phyloP scores from a whole-genome alignment of 805 yeast species.

The Metschnikowia corniflorae region DNA sequence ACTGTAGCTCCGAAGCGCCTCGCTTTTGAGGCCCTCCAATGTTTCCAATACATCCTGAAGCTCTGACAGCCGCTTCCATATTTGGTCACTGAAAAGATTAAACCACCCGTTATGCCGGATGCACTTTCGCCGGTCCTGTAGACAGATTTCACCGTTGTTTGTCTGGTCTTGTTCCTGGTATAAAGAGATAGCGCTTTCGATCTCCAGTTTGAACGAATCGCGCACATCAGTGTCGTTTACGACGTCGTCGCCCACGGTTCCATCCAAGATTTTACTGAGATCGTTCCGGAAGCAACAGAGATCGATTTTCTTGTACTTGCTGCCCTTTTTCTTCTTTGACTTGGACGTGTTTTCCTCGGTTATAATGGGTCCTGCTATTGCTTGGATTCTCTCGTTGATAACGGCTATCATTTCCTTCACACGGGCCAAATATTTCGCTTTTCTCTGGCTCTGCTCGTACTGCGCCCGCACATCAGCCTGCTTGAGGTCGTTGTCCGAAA shows the following conservation, averaged over 20 bases:
- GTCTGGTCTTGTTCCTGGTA: constrained; percentile 11
- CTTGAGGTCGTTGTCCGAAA: constrained; percentile 15
- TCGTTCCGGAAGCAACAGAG: constrained; percentile 51
- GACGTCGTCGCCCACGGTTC: not conserved
- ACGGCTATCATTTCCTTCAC: constrained; percentile 36
- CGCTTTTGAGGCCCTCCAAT: constrained; percentile 25
- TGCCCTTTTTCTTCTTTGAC: constrained; percentile 14
- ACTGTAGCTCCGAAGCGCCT: constrained; percentile 34
- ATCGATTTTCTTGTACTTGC: constrained; percentile 39
- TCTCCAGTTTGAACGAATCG: constrained; percentile 15
- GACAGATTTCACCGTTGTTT: constrained; percentile 32
- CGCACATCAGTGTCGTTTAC: constrained; percentile 3
- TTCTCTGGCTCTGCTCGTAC: constrained; percentile 15
- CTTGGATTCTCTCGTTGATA: constrained; percentile 32
- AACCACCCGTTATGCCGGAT: constrained; percentile 52
- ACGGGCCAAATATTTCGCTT: constrained; percentile 23
- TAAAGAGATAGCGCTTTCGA: constrained; percentile 15
- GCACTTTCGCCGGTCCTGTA: constrained; percentile 55
- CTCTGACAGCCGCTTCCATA: constrained; percentile 28
- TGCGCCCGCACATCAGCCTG: constrained; percentile 16
- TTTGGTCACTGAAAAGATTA: constrained; percentile 33
- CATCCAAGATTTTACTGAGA: constrained; percentile 13
- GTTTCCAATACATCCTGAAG: constrained; percentile 32
- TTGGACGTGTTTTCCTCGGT: constrained; percentile 16
- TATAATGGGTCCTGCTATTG: constrained; percentile 16